These are phyloP conservation scores for Leccinellum albellum DNA, from an alignment of 768 basidiomycete species.

Conservation along the genomic window DNA sequence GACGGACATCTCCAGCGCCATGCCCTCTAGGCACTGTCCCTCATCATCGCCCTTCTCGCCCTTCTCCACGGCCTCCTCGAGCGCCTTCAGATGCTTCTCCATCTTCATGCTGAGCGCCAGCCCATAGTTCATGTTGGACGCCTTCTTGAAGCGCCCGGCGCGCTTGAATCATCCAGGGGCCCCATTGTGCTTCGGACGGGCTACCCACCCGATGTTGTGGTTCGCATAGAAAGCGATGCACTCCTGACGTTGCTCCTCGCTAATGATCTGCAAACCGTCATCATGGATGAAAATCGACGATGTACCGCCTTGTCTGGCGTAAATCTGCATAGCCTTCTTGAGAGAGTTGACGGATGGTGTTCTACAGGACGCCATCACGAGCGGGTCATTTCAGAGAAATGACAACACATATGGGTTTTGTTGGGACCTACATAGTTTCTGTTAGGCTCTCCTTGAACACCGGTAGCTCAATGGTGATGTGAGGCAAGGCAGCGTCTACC, in stretches of 20 bases:
- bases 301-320: constrained; percentile 62
- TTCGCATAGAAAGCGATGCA: constrained; percentile 52
- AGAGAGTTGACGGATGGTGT: constrained; percentile 70
- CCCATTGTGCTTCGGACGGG: constrained; percentile 47
- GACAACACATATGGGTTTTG: neutral
- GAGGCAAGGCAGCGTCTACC: constrained; percentile 62
- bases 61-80: constrained; percentile 41
- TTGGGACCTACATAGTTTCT: constrained; percentile 64
- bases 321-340: constrained; percentile 60
- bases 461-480: constrained; percentile 78
- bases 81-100: constrained; percentile 37
- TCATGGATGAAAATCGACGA: constrained; percentile 58
- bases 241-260: constrained; percentile 42
- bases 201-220: constrained; percentile 58
- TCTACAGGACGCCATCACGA: constrained; percentile 33
- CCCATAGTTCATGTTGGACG: constrained; percentile 88
- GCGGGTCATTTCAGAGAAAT: neutral
- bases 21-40: constrained; percentile 52
- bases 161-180: constrained; percentile 30
- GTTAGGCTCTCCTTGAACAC: constrained; percentile 84
- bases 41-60: constrained; percentile 42
- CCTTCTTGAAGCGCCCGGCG: constrained; percentile 89
- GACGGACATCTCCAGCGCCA: constrained; percentile 64
- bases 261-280: constrained; percentile 53
- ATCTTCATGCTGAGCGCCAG: constrained; percentile 39